Evolutionary conservation across 163 green algal genomes (phyloP), one percentile per base, ranked within the genome.

Genomic region (Scenedesmus sp.): DNA sequence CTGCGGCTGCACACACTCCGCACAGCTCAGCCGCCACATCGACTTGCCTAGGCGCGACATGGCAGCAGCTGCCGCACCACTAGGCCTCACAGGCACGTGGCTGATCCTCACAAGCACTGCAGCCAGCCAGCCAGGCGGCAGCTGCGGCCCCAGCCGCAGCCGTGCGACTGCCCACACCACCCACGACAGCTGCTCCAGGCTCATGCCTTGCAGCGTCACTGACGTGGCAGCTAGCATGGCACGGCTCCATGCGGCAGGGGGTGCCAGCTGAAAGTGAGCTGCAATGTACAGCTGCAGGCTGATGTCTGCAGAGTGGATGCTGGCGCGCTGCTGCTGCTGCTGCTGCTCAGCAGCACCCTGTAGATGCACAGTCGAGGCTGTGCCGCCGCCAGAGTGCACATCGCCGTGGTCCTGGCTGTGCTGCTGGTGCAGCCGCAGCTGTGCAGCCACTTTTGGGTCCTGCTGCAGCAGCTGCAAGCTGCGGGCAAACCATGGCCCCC

Each of bases 221-320:
- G 66, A 52, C 10, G 57, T 34, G 16, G 54, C 64, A 82, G 66
- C 64, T 34, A 82, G n/a, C 23, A 81, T 64, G 52, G 59, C 59
- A 26, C 15, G 34, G 7, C 46, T n/a, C 84, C 84, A 89, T 15
- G 1, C 62, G 3, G 13, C 23, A 54, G 84, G 60, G 52, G 26
- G 85, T 20, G 20, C 15, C 56, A 52, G 84, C 12, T n/a, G 84
- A 60, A 60, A 81, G 34, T 89, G 84, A 10, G 59, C 26, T 46
- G 60, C 84, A 62, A 89, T 89, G 60, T 55, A 81, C 46, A 90
- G 52, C 85, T 83, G 85, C 85, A 81, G 60, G 84, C 83, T 76
- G 34, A 88, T 12, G 59, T 88, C 56, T 59, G 26, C 26, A 55
- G 23, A 23, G 79, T 9, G 3, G 3, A 83, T 54, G 18, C 10